Evolutionary conservation across 148 eudicot genomes (phyloP).

Genomic region (Amaranthus cruentus): DNA sequence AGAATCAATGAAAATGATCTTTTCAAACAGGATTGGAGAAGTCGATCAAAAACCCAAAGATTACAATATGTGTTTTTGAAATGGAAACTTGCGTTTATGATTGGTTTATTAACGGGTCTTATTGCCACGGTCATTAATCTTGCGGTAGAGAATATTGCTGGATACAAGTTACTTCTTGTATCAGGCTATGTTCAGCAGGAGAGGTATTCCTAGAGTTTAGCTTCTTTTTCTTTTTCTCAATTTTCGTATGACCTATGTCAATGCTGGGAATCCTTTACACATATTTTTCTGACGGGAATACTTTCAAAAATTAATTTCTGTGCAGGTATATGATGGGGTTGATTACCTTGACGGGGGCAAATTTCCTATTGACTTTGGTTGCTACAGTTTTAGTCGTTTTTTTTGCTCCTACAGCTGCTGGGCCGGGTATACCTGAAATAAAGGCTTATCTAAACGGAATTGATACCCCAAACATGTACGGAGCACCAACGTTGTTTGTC

Average conservation of each 20-base stretch:
- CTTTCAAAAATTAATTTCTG: background rate
- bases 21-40: slow-evolving; percentile 47
- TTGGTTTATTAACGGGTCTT: slow-evolving; percentile 37
- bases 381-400: slow-evolving; percentile 61
- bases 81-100: slow-evolving; percentile 36
- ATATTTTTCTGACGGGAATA: background rate
- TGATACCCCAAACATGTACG: slow-evolving; percentile 85
- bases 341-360: slow-evolving; percentile 41
- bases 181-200: slow-evolving; percentile 23
- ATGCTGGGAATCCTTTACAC: background rate
- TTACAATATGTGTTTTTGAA: slow-evolving; percentile 35
- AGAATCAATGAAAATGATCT: slow-evolving; percentile 41
- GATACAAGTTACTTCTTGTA: slow-evolving; percentile 35
- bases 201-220: slow-evolving; percentile 17
- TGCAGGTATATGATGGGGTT: slow-evolving; percentile 71
- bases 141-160: slow-evolving; percentile 42
- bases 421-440: slow-evolving; percentile 89
- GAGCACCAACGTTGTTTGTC: slow-evolving; percentile 68
- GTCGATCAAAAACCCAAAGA: slow-evolving; percentile 32
- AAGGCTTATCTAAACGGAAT: slow-evolving; percentile 89
- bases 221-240: slow-evolving; percentile 2
- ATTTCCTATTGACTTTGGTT: slow-evolving; percentile 54
- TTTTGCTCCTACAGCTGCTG: slow-evolving; percentile 89
- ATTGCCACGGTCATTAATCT: slow-evolving; percentile 37
- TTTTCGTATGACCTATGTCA: background rate